Base-by-base conservation (phyloP, 148 eudicot species). In the Heliamphora exappendiculata region DNA sequence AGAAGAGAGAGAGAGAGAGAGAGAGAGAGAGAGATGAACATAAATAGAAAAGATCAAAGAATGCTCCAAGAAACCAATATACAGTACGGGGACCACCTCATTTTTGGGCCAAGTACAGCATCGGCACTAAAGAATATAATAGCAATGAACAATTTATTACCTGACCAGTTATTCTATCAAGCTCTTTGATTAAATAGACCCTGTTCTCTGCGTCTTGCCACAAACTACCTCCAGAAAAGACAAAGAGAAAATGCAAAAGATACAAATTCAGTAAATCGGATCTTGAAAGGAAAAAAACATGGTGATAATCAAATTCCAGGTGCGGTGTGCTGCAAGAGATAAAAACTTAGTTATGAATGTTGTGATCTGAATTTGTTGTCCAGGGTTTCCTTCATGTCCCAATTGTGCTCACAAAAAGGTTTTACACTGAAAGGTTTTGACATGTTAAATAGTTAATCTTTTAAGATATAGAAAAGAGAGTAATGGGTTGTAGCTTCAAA, bases 181-280 rank as follows among this genome's bases (percentile, higher is more conserved):
- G 93, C 93, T 92, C 93, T 65, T 89, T 87, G 20, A 84, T 76
- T 31, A 92, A 75, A 72, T 86, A 87, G 54, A 90, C 97, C 80
- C 94, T 86, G 81, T 86, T 87, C 76, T 90, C 81, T 33, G 97
- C 90, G 69, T 92, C 97, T 85, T 92, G 94, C 97, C 94, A 92
- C 81, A 92, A 78, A 67, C 97, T 92, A 85, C 70, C 63, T 31
- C 72, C 44, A n/a, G 12, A 57, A 74, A 53, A 64, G 53, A 69
- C 62, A 59, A 34, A 50, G 45, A 73, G n/a, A n/a, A 57, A 78
- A 7, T 1, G 44, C 0, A 1, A 50, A 26, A 42, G 36, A 20
- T 58, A 62, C 70, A 66, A 78, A 78, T 28, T 64, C 17, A 42
- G 78, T 26, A 67, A 69, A 75, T 47, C 53, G 41, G 37, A 7